These are phyloP conservation scores for Boletus holoroseus DNA, from an alignment of 1,284 basidiomycete species.

Conservation along the genomic window DNA sequence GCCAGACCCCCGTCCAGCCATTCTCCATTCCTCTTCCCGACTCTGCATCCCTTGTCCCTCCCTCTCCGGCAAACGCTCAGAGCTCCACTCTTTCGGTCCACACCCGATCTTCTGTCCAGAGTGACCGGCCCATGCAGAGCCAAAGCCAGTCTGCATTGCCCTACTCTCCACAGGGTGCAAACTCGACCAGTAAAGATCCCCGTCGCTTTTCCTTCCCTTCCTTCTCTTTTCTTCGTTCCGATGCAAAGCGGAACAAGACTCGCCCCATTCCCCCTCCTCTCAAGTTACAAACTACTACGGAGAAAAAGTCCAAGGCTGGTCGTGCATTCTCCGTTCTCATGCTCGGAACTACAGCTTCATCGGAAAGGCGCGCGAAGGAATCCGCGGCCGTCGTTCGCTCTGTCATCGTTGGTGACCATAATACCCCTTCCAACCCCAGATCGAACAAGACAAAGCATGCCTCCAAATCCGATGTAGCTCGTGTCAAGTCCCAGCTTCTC, in stretches of 20 bases:
- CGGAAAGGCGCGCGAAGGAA: conserved; percentile 58
- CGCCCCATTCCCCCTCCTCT: conserved; percentile 9
- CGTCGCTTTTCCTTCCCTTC: conserved; percentile 40
- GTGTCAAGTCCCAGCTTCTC: conserved; percentile 65
- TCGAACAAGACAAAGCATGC: conserved; percentile 36
- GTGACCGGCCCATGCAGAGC: conserved; percentile 19
- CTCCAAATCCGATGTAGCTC: conserved; percentile 52
- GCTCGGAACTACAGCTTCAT: conserved; percentile 26
- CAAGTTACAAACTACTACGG: conserved; percentile 10
- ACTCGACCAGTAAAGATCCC: conserved; percentile 21
- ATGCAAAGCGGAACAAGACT: conserved; percentile 27
- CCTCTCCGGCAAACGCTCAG: conserved; percentile 10
- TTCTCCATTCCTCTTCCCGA: conserved; percentile 13
- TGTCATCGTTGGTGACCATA: conserved; percentile 58
- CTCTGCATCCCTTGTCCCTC: conserved; percentile 26
- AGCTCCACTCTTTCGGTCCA: conserved; percentile 13
- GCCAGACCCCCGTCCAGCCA: conserved; percentile 5
- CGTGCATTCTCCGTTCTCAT: conserved; percentile 27
- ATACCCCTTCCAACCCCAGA: conserved; percentile 27
- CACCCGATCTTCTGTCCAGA: conserved; percentile 19
- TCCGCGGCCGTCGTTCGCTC: conserved; percentile 58
- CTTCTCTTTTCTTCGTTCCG: conserved; percentile 34
- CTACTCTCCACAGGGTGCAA: conserved; percentile 15
- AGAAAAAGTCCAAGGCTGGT: conserved; percentile 36
- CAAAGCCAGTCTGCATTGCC: conserved; percentile 30